Conservation (phyloP, 805 yeast species). For the Kodamaea fukazawae region DNA sequence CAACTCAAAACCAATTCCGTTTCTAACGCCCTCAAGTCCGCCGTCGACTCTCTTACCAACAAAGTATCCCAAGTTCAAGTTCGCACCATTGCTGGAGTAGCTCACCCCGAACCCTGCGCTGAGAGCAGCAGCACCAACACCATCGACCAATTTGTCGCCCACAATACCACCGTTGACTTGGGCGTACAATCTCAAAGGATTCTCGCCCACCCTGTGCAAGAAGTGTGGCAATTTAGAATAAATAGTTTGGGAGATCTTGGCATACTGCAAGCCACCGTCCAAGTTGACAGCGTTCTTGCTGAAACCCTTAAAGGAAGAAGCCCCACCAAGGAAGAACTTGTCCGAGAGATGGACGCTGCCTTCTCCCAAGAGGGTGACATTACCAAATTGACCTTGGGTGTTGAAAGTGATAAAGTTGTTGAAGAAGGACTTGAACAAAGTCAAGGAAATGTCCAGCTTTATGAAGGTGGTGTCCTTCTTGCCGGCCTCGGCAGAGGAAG, state of each 20-base stretch:
- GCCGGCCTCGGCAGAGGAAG: conserved; percentile 20
- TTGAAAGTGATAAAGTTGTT: conserved; percentile 49
- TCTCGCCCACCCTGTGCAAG: conserved; percentile 24
- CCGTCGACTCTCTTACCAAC: conserved; percentile 24
- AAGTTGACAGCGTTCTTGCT: conserved; percentile 66
- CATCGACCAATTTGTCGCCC: conserved; percentile 25
- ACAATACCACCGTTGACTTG: conserved; percentile 68
- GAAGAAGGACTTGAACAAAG: conserved; percentile 42
- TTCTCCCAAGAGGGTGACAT: conserved; percentile 37
- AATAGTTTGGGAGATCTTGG: conserved; percentile 57
- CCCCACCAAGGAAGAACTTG: conserved; percentile 81
- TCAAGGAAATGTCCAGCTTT: conserved; percentile 31
- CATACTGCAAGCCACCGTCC: conserved; percentile 66
- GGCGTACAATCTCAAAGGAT: conserved; percentile 51
- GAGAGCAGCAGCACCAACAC: conserved; percentile 19
- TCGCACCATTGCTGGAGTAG: conserved; percentile 40
- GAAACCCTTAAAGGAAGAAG: conserved; percentile 69
- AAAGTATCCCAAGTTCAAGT: conserved; percentile 40
- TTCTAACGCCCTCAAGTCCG: conserved; percentile 27
- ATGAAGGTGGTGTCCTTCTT: conserved; percentile 25
- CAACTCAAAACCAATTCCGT: conserved; percentile 38
- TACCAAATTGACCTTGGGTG: conserved; percentile 53
- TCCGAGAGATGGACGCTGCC: conserved; percentile 61
- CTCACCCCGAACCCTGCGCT: conserved; percentile 37
- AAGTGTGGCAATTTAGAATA: conserved; percentile 56